phyloP scores from a whole-genome alignment of 2,329 filamentous ascomycete species.

The Annulohypoxylon truncatum region DNA sequence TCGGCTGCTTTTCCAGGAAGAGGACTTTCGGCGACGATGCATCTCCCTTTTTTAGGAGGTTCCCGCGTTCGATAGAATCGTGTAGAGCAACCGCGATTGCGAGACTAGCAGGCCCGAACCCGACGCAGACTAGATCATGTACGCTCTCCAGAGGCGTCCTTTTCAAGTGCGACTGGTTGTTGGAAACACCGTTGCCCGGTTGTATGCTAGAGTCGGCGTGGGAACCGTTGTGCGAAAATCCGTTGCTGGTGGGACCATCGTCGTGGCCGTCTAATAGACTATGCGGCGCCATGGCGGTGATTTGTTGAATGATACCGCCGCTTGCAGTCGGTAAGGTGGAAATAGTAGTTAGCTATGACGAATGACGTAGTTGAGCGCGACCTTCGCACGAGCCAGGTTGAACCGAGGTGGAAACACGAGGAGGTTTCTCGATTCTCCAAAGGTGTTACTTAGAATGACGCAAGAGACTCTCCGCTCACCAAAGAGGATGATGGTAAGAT shows the following conservation, averaged over 20 bases:
- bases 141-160: slow-evolving; percentile 70
- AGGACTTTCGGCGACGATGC: slow-evolving; percentile 74
- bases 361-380: slow-evolving; percentile 29
- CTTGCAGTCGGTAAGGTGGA: not conserved
- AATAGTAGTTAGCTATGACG: not conserved
- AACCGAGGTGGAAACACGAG: not conserved
- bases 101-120: slow-evolving; percentile 91
- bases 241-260: slow-evolving; percentile 38
- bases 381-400: not conserved
- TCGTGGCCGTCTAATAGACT: slow-evolving; percentile 46
- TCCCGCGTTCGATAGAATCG: slow-evolving; percentile 73
- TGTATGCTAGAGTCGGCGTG: slow-evolving; percentile 4
- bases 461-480: not conserved
- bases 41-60: slow-evolving; percentile 52
- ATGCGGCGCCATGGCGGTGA: slow-evolving; percentile 46
- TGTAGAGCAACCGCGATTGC: slow-evolving; percentile 90
- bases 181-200: slow-evolving; percentile 14
- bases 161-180: slow-evolving; percentile 58
- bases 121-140: slow-evolving; percentile 89
- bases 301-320: not conserved
- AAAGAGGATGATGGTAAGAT: not conserved
- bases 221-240: slow-evolving; percentile 9
- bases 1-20: slow-evolving; percentile 86
- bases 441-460: not conserved
- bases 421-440: not conserved